Evolutionary conservation across 306 rosid species (phyloP).

Genomic region (Hylodesmum podocarpum): DNA sequence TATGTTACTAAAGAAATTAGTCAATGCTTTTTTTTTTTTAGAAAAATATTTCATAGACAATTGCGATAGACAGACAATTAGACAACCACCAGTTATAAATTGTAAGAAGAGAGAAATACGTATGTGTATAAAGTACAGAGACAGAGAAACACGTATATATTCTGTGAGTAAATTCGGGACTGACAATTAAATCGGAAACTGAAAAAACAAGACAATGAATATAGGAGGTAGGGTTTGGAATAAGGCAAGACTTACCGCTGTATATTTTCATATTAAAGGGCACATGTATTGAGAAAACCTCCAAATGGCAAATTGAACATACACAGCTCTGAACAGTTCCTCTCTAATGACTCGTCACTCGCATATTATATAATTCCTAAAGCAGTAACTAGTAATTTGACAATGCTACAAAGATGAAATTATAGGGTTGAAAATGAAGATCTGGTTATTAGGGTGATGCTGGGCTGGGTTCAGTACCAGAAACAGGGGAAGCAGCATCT

Average conservation of each 20-base stretch:
- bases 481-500: conserved; percentile 75
- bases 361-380: conserved; percentile 59
- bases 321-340: conserved; percentile 34
- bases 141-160: no score
- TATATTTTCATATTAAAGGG: conserved; percentile 23
- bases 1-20: no score
- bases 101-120: no score
- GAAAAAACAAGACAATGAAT: conserved; percentile 11
- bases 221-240: not conserved
- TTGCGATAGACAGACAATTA: no score
- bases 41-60: no score
- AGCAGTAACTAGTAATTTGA: conserved; percentile 46
- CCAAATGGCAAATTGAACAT: conserved; percentile 41
- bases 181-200: no score
- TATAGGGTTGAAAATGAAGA: conserved; percentile 25
- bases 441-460: conserved; percentile 61
- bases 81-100: no score
- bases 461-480: conserved; percentile 68
- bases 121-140: no score
- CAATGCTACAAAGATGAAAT: conserved; percentile 51
- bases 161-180: no score
- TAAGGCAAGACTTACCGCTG: conserved; percentile 16
- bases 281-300: conserved; percentile 37
- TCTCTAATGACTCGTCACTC: conserved; percentile 45
- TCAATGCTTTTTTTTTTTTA: no score